Conservation (phyloP, 768 basidiomycete species). For the Hygrophorus pudorinus region DNA sequence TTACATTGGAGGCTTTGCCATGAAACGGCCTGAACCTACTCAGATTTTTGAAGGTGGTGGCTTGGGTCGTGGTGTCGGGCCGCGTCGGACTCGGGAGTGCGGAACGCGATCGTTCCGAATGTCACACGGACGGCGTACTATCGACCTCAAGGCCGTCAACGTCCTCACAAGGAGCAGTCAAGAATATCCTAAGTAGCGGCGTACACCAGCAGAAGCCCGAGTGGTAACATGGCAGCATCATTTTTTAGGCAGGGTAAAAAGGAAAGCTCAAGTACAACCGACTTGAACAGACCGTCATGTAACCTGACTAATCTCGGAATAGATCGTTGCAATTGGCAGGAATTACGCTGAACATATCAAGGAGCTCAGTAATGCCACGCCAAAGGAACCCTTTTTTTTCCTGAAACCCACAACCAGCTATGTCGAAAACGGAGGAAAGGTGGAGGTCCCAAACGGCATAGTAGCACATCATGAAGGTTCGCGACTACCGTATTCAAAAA, state of each 20-base stretch:
- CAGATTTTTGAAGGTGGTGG: no score
- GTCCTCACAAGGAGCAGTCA: no score
- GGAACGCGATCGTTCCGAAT: no score
- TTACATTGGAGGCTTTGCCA: background rate
- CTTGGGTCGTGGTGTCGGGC: no score
- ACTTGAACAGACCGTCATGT: background rate
- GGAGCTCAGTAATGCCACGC: constrained; percentile 81
- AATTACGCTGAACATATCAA: constrained; percentile 90
- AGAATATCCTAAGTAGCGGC: no score
- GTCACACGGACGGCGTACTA: no score
- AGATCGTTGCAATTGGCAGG: constrained; percentile 94
- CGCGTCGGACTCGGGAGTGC: background rate
- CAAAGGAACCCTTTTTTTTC: constrained; percentile 98
- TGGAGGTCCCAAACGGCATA: constrained; percentile 83
- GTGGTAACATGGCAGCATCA: constrained; percentile 25
- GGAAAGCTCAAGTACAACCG: constrained; percentile 19
- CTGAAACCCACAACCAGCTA: constrained; percentile 94
- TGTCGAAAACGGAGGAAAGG: constrained; percentile 58
- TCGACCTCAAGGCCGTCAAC: no score
- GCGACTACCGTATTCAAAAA: constrained; percentile 1
- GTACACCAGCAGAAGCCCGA: background rate
- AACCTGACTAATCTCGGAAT: background rate
- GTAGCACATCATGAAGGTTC: constrained; percentile 87
- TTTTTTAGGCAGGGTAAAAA: constrained; percentile 40
- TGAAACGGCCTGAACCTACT: background rate